These are phyloP conservation scores for Sphaceloma murrayae DNA, from an alignment of 2,329 filamentous ascomycete genomes.

Conservation along the genomic window DNA sequence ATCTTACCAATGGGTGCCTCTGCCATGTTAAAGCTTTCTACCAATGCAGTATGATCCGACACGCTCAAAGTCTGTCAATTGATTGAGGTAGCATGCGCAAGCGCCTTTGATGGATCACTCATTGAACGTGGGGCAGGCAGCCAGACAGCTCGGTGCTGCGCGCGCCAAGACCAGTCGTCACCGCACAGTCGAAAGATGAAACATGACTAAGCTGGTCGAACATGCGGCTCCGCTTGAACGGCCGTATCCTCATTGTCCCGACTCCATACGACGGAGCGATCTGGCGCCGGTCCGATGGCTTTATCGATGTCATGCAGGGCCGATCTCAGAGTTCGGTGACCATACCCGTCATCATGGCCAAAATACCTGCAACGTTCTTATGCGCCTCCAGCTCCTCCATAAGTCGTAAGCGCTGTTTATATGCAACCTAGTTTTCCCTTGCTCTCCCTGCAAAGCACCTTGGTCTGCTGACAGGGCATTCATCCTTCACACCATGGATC, in stretches of 20 bases:
- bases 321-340: conserved; percentile 3
- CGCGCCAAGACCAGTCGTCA: conserved; percentile 13
- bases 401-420: no score
- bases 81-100: background rate
- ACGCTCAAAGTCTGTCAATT: background rate
- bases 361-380: conserved; percentile 1
- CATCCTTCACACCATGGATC: conserved; percentile 3
- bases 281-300: conserved; percentile 10
- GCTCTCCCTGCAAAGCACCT: background rate
- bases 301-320: conserved; percentile 6
- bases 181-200: background rate
- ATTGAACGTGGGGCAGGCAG: conserved; percentile 13
- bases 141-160: conserved; percentile 1
- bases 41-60: background rate
- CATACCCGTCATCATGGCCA: conserved; percentile 9
- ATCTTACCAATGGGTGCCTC: conserved; percentile 41
- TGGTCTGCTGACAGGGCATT: background rate
- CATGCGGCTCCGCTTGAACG: conserved; percentile 6
- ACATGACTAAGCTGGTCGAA: background rate
- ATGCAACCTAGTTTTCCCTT: no score
- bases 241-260: conserved; percentile 9
- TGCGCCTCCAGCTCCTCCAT: background rate
- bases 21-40: conserved; percentile 32
- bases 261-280: conserved; percentile 4
- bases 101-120: background rate